Base-by-base conservation (phyloP, 2,329 filamentous ascomycete species). In the Fusarium sp. region DNA sequence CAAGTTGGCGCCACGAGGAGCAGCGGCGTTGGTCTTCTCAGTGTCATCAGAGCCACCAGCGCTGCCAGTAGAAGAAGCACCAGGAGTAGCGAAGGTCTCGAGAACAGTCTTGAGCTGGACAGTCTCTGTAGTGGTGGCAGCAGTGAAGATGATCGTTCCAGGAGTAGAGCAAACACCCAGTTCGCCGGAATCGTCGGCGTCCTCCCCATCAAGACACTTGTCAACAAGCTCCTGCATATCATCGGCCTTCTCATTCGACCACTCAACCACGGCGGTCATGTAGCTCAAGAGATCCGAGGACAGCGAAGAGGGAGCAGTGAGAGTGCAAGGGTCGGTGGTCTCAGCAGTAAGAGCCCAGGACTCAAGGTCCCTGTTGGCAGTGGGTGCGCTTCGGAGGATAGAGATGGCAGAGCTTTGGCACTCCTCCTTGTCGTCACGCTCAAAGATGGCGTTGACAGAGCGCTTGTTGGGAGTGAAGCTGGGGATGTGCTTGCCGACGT, bases 401-500 rank as follows among this genome's bases (percentile, higher is more conserved):
- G 68, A 71, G 3, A 16, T 18, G 12, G 35, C 61, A 8, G 68
- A 71, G 50, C 67, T 71, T 6, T 32, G 47, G 23, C 68, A 71
- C 11, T 71, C 67, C 8, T 40, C 42, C 21, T 56, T 15, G 7
- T 49, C 30, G 28, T 49, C 67, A 32, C 66, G 65, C 16, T 43
- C 67, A 18, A 69, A 69, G 46, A 69, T 52, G 11, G 65, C 67
- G 6, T 65, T 54, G 32, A 64, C 15, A 23, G n/a, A 35, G 54
- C 67, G 71, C 71, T 73, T 74, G 50, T 74, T 67, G 40, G 63
- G 62, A 0, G 49, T 64, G 25, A 68, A 61, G 33, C 37, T 57
- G 62, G 62, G 43, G 4, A 60, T 56, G n/a, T 73, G 67, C 19
- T 60, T 38, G 32, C 42, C 47, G 37, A 72, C 54, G 23, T 74